Evolutionary conservation across 495 filamentous ascomycete genomes (phyloP).

Genomic region (Penicillium daleae): DNA sequence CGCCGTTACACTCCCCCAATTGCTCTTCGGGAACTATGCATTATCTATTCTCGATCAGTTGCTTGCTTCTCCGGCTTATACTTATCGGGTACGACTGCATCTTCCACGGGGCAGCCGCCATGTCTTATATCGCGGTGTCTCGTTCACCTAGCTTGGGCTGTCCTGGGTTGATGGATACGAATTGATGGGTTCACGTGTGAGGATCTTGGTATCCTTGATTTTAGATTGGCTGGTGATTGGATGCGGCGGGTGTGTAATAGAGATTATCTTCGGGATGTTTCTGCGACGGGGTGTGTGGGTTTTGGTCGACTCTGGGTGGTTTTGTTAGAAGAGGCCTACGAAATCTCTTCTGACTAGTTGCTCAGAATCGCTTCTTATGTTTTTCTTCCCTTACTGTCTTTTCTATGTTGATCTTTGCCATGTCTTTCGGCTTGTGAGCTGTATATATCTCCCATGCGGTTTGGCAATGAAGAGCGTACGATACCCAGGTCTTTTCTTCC

Average conservation of each 20-base stretch:
- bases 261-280: slow-evolving; percentile 19
- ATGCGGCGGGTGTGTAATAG: slow-evolving; percentile 24
- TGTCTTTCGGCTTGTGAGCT: slow-evolving; percentile 42
- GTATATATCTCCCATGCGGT: slow-evolving; percentile 51
- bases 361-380: slow-evolving; percentile 18
- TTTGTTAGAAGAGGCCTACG: slow-evolving; percentile 18
- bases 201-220: slow-evolving; percentile 23
- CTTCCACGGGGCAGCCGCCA: slow-evolving; percentile 6
- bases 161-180: slow-evolving; percentile 17
- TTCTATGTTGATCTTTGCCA: slow-evolving; percentile 43
- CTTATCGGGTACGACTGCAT: slow-evolving; percentile 7
- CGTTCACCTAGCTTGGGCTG: slow-evolving; percentile 9
- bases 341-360: slow-evolving; percentile 21
- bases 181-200: slow-evolving; percentile 19
- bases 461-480: slow-evolving; percentile 50
- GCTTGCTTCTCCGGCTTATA: slow-evolving; percentile 7
- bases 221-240: slow-evolving; percentile 19
- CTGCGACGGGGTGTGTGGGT: slow-evolving; percentile 14
- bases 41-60: background rate
- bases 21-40: background rate
- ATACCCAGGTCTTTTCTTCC: slow-evolving; percentile 33
- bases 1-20: slow-evolving; percentile 5
- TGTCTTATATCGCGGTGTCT: slow-evolving; percentile 17
- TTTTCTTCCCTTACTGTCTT: slow-evolving; percentile 27
- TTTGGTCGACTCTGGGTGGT: slow-evolving; percentile 12